A percentile compares a stretch with the other conserved stretches of the same genome.
Evolutionary conservation across 164 flowering plant genomes (phyloP).

Genomic region (Annona squamosa): DNA sequence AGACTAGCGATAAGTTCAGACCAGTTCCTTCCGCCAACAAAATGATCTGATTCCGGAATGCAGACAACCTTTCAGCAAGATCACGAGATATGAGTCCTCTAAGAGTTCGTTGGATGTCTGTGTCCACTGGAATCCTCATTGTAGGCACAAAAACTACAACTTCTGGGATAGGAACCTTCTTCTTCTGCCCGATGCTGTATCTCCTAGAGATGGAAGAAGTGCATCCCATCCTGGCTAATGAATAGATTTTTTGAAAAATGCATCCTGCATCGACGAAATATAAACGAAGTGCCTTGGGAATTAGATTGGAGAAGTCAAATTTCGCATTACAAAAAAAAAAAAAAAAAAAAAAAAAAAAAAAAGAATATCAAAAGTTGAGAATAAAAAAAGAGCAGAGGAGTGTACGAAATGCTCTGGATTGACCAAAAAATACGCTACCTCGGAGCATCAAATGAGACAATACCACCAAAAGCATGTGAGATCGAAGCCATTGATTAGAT

Average conservation of each 20-base stretch:
- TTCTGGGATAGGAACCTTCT: slow-evolving; percentile 50
- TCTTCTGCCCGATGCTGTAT: slow-evolving; percentile 25
- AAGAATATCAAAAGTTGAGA: neutral
- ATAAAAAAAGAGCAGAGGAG: neutral
- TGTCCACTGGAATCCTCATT: slow-evolving; percentile 48
- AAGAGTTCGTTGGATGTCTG: slow-evolving; percentile 48
- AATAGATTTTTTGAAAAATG: slow-evolving; percentile 11
- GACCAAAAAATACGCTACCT: neutral
- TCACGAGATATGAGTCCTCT: slow-evolving; percentile 51
- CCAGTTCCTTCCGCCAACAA: slow-evolving; percentile 64
- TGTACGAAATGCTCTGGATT: neutral
- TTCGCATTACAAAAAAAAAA: too few species aligned
- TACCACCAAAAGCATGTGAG: neutral
- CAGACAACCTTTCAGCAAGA: slow-evolving; percentile 39
- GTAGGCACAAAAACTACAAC: slow-evolving; percentile 57
- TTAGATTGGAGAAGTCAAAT: neutral
- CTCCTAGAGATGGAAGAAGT: slow-evolving; percentile 41
- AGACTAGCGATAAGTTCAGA: slow-evolving; percentile 13
- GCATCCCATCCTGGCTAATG: slow-evolving; percentile 67
- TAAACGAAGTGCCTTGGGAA: neutral
- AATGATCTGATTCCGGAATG: slow-evolving; percentile 59
- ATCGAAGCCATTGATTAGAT: neutral
- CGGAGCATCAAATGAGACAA: neutral
- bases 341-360: too few species aligned
- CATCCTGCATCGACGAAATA: slow-evolving; percentile 26